Evolutionary conservation across 805 yeast species (phyloP), one percentile per base, ranked within the genome.

Genomic region (Pichia kluyveri): DNA sequence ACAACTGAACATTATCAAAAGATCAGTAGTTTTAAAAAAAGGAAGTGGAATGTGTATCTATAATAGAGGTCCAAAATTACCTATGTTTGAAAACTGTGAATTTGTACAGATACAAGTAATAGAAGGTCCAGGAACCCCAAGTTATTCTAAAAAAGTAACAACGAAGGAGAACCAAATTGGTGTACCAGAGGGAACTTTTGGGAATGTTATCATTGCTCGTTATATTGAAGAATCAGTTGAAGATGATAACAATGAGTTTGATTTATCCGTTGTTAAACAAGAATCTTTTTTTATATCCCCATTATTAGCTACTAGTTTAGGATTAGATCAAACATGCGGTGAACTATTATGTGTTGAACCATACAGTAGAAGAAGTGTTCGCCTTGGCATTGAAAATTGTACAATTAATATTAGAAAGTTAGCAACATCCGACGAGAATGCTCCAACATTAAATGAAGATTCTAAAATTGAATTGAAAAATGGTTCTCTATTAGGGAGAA

Each of bases 271-370:
- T n/a, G 15, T 45, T 3, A 17, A 38, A 7, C 8, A 32, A 15
- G 14, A 43, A 10, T 47, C 50, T 10, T 15, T 44, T n/a, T 23
- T 40, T 15, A 10, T 52, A 19, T 52, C 55, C 2, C 51, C 53
- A 9, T 15, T 0, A 4, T 65, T 84, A 36, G 72, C 86, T 0
- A 63, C 72, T 19, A 80, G 89, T 0, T 67, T 86, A 27, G 78
- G 80, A 0, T 64, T 79, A 1, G 74, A 73, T 34, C 54, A 59
- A 15, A 56, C 69, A 1, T 68, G 78, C 8, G 91, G 90, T 0
- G 69, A 72, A 49, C 65, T 78, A 30, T 63, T 84, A 4, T 67
- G 74, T 5, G 52, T 87, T 9, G 80, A 78, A 42, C 51, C 56
- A 47, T 41, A 47, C 14, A 45, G 45, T 10, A 50, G 37, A 18